phyloP scores from a whole-genome alignment of 345 rosid species.

The Citropsis articulata region DNA sequence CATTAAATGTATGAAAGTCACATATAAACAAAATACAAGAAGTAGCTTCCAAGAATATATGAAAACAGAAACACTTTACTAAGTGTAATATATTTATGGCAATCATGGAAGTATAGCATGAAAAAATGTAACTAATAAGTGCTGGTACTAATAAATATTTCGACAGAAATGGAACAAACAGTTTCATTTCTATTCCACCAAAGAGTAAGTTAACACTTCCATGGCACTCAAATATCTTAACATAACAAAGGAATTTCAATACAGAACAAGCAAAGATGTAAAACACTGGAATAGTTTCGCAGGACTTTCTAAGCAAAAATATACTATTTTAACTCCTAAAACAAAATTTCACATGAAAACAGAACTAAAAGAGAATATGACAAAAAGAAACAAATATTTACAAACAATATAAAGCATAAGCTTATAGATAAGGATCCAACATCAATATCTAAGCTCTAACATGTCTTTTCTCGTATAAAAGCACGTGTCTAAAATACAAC shows the following conservation, averaged over 20 bases:
- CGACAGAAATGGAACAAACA: not conserved
- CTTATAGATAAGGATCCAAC: not conserved
- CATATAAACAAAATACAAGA: slow-evolving; percentile 18
- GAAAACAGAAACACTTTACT: not conserved
- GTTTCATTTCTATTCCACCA: not conserved
- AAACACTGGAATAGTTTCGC: slow-evolving; percentile 1
- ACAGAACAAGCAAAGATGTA: not conserved
- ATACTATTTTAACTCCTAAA: not conserved
- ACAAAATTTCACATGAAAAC: not conserved
- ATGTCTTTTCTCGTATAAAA: not conserved
- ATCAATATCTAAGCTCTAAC: not conserved
- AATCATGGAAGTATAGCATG: not conserved
- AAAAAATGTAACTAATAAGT: not conserved
- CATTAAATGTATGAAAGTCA: slow-evolving; percentile 10
- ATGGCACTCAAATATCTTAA: not conserved
- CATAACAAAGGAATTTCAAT: not conserved
- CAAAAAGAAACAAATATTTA: slow-evolving; percentile 1
- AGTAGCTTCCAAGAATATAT: slow-evolving; percentile 1
- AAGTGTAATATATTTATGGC: not conserved
- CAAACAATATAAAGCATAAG: not conserved
- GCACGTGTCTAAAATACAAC: not conserved
- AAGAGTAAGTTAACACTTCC: not conserved
- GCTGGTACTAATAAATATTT: not conserved
- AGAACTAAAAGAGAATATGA: not conserved
- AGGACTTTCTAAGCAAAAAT: not conserved